Evolutionary conservation across 2,329 filamentous ascomycete genomes (phyloP), one percentile per base, ranked within the genome.

Genomic region (Penicillium sp.): DNA sequence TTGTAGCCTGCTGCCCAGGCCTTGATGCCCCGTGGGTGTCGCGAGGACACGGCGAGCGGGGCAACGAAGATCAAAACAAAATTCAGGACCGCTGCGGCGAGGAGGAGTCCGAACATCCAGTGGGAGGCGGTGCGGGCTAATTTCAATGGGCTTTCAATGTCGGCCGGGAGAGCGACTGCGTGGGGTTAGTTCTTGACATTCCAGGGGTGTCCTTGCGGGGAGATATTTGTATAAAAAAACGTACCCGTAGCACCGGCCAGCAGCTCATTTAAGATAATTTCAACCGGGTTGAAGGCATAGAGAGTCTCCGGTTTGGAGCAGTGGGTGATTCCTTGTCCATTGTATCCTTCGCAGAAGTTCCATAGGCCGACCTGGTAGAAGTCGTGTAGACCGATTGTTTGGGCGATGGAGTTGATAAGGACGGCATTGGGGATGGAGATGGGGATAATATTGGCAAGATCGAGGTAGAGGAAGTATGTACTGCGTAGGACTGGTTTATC

Each of bases 281-380:
- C 79, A 40, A 96, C 88, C 0, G 92, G 92, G 72, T 97, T 91
- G 78, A 97, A 97, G 88, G 90, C 96, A 77, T 90, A 97, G 54
- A 92, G 79, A 8, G 80, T 79, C 66, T 84, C 67, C 0, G 91
- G 88, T 6, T 76, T 75, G 8, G 89, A 92, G 75, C 93, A 97
- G 60, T 78, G 76, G 0, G 90, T 93, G 60, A 94, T 85, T 10
- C 74, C 74, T 74, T 87, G 80, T 64, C 83, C 81, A 54, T 84
- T 79, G 73, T 92, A 95, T 20, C 92, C 92, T 72, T 96, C 90
- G 74, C 93, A 97, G 73, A 89, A 96, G 57, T 87, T 88, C 93
- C 93, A 97, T 39, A 97, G 77, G 6, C 92, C 92, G 29, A 96
- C 89, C 67, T 92, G 89, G 74, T 97, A 97, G 76, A 96, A 97